These are phyloP conservation scores for Eimeria acervulina DNA, from an alignment of 169 alveolate species.

Conservation along the genomic window DNA sequence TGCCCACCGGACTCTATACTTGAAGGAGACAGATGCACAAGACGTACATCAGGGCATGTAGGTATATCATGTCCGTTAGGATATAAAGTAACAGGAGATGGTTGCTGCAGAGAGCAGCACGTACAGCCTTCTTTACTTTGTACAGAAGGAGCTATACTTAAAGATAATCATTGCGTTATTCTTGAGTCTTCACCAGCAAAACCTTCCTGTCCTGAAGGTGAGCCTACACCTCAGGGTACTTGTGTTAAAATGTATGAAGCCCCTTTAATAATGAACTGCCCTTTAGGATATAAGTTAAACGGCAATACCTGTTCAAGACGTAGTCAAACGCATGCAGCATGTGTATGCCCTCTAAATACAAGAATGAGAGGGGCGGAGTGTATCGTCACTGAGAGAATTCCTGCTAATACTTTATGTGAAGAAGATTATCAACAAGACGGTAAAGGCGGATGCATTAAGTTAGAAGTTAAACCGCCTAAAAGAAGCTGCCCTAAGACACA, in stretches of 20 bases:
- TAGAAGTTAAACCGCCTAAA: constrained; percentile 37
- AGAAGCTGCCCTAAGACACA: constrained; percentile 59
- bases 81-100: constrained; percentile 18
- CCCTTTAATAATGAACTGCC: constrained; percentile 45
- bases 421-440: constrained; percentile 48
- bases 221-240: constrained; percentile 78
- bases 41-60: neutral
- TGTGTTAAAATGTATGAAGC: constrained; percentile 58
- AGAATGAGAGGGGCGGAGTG: constrained; percentile 64
- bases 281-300: constrained; percentile 31
- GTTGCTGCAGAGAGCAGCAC: constrained; percentile 36
- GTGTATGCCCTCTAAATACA: constrained; percentile 45
- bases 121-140: constrained; percentile 41
- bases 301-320: constrained; percentile 28
- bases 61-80: constrained; percentile 44
- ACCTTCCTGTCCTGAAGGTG: constrained; percentile 44
- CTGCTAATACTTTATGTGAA: constrained; percentile 43
- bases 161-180: constrained; percentile 24
- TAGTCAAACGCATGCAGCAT: constrained; percentile 33
- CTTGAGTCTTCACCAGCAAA: neutral
- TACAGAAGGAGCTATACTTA: constrained; percentile 10
- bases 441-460: constrained; percentile 26
- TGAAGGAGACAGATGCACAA: neutral
- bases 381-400: constrained; percentile 53
- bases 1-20: neutral